Evolutionary conservation across 208 protist genomes (phyloP), one percentile per base, ranked within the genome.

Genomic region (Wallacemonas collosoma): DNA sequence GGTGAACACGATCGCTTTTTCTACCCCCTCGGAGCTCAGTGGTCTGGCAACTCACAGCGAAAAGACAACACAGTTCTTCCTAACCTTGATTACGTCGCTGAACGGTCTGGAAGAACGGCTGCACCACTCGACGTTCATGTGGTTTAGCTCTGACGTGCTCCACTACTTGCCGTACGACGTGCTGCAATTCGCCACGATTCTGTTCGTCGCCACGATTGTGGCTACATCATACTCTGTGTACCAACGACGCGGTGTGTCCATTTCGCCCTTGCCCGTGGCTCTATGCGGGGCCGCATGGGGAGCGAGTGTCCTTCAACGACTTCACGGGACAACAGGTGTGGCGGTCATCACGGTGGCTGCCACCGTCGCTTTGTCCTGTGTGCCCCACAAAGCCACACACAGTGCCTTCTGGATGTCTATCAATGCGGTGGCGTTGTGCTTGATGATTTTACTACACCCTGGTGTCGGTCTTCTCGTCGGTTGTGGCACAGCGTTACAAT

Each of bases 81-180:
- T 82, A 15, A 43, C 78, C 44, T 56, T 84, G 41, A 77, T 93
- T 47, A 63, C 79, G 36, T 83, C 85, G 3, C 63, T 93, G n/a
- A 90, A 81, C 41, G 84, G 85, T 5, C 64, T 93, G 47, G 82
- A 93, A 58, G 84, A 93, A 64, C 80, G 83, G 26, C 87, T 90
- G 36, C 85, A 90, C 77, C 87, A 90, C 73, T 86, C 87, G 67
- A 87, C 75, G 9, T 93, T 81, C 71, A 83, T 88, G 55, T 93
- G 82, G 81, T 66, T 90, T 36, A 44, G 58, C 7, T 67, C 38
- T 15, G 39, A 55, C 38, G 17, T 0, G 5, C 17, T 7, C 9
- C 44, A 17, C 4, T 90, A 88, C 58, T 77, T 93, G 17, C 75
- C 82, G 71, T 90, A 86, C 75, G 87, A 93, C 73, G 74, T 85